Evolutionary conservation across 768 basidiomycete genomes (phyloP).

Genomic region (Mycena kentingensis): DNA sequence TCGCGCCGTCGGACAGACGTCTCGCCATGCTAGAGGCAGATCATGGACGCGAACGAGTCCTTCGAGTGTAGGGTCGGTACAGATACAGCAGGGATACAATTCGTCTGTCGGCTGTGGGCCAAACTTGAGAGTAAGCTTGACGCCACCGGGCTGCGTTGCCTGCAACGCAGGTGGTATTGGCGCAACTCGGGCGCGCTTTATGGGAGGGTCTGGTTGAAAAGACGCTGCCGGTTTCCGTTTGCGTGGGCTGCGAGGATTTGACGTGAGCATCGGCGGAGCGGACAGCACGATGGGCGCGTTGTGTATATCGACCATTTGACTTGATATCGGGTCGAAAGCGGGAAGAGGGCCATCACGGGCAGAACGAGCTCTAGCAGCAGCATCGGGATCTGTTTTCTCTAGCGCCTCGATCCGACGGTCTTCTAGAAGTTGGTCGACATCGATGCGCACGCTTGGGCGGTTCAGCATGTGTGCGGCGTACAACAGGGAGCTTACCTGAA

Average conservation of each 20-base stretch:
- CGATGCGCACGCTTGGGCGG: constrained; percentile 78
- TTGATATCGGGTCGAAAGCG: neutral
- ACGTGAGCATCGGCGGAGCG: neutral
- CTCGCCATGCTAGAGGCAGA: constrained; percentile 58
- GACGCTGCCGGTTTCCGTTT: constrained; percentile 19
- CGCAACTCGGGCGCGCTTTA: neutral
- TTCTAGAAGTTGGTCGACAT: constrained; percentile 81
- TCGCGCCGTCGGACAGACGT: constrained; percentile 44
- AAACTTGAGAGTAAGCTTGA: constrained; percentile 66
- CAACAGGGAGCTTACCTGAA: constrained; percentile 56
- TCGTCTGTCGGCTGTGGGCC: constrained; percentile 55
- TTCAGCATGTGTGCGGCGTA: neutral
- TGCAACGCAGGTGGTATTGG: constrained; percentile 19
- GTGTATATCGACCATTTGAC: neutral
- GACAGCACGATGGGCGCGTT: neutral
- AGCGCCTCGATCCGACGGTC: constrained; percentile 58
- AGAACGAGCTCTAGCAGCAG: constrained; percentile 17
- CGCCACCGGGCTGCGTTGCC: constrained; percentile 33
- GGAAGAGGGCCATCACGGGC: constrained; percentile 11
- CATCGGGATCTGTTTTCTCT: constrained; percentile 13
- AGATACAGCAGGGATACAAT: constrained; percentile 68
- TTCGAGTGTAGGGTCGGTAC: constrained; percentile 52
- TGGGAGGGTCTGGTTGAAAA: constrained; percentile 7
- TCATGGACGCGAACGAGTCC: constrained; percentile 69
- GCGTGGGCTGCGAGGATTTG: constrained; percentile 17